Percentiles rank a stretch among this genome's conserved stretches.
phyloP scores from a whole-genome alignment of 805 yeast species.

The Suhomyces emberorum region DNA sequence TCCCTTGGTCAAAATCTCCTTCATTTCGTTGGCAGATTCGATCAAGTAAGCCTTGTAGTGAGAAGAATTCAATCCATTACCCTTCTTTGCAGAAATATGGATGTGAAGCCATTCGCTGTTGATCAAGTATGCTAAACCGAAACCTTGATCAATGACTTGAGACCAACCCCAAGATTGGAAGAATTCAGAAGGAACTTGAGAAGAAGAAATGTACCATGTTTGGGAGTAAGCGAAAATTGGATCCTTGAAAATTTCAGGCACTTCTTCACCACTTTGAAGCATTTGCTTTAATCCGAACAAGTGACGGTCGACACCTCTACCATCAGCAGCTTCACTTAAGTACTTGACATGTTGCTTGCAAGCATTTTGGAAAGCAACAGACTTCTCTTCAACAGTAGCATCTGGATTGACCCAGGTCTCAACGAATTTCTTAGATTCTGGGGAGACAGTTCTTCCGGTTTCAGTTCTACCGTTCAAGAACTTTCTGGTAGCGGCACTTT shows the following conservation, averaged over 20 bases:
- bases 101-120: constrained; percentile 82
- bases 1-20: constrained; percentile 50
- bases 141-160: constrained; percentile 90
- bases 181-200: constrained; percentile 76
- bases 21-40: constrained; percentile 79
- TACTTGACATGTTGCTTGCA: constrained; percentile 70
- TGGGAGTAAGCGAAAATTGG: constrained; percentile 72
- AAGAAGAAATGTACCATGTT: constrained; percentile 84
- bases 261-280: constrained; percentile 53
- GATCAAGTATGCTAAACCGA: constrained; percentile 91
- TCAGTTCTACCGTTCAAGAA: constrained; percentile 91
- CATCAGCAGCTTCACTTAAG: constrained; percentile 74
- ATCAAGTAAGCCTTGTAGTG: constrained; percentile 65
- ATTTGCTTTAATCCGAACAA: constrained; percentile 81
- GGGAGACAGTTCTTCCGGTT: constrained; percentile 81
- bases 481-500: constrained; percentile 90
- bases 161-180: constrained; percentile 96
- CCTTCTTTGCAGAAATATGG: constrained; percentile 73
- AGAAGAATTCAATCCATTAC: constrained; percentile 54
- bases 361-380: constrained; percentile 68
- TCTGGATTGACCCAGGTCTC: constrained; percentile 63
- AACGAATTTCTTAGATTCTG: constrained; percentile 67
- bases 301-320: constrained; percentile 91
- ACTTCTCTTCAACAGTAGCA: constrained; percentile 52
- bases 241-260: constrained; percentile 70